Base-by-base conservation (phyloP, 495 filamentous ascomycete genomes). In the Pseudotulostoma volvatum region DNA sequence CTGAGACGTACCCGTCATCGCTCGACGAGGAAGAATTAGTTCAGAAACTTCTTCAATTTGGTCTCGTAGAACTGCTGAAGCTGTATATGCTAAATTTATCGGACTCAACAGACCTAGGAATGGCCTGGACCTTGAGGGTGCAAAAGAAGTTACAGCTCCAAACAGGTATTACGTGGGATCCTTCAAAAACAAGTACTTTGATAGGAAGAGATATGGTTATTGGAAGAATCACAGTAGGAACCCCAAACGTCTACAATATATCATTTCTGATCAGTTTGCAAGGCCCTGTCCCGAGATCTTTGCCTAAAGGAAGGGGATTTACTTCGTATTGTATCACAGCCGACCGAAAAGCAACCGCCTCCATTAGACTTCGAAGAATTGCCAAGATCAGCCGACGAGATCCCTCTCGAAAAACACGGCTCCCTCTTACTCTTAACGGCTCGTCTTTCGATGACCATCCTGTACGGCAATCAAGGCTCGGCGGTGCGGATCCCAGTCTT, bases 51-150 rank as follows among this genome's bases (percentile, higher is more conserved):
- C 57, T 95, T 39, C 82, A 93, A 46, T 82, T 85, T 34, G 93
- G 93, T 47, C 59, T 90, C 17, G 78, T 87, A 0, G 86, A 90
- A 51, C 56, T 94, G 11, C 51, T 93, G 13, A 90, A 94, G 52
- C 72, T 76, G 4, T 96, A 88, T 45, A 61, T 86, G 14, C 52
- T 73, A 42, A 68, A 59, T 20, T 56, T 73, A 11, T 52, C 55
- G 2, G 70, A 64, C 50, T 71, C 53, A 42, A 75, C 72, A 56
- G 74, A 63, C 39, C 71, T 56, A 50, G 77, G 82, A 48, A 49
- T 94, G 70, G 71, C 71, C 5, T 81, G 75, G 84, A 70, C 82
- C 13, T 70, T 74, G n/a, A 64, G 84, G 39, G 60, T 88, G 48
- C 71, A 78, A 40, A 84, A 93, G 54, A 73, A 76, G 34, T 62